Conservation (phyloP, 2,329 filamentous ascomycete species). For the Alternaria hordeiaustralica region DNA sequence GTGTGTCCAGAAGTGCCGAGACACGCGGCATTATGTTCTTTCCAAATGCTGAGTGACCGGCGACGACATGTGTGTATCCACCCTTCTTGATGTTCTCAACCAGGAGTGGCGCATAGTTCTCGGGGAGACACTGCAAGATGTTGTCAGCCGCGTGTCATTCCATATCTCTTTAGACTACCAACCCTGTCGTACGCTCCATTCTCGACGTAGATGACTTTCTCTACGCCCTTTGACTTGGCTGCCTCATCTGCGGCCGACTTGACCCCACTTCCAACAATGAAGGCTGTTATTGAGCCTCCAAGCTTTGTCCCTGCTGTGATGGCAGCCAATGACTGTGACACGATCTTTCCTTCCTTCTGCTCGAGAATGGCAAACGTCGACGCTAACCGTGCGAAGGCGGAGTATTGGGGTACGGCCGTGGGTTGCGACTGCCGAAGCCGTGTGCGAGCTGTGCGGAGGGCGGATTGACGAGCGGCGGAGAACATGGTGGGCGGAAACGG, state of each 20-base stretch:
- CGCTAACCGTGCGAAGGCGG: slow-evolving; percentile 71
- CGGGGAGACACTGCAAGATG: slow-evolving; percentile 71
- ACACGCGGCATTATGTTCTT: slow-evolving; percentile 94
- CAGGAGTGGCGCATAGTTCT: slow-evolving; percentile 91
- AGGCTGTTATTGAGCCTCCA: slow-evolving; percentile 83
- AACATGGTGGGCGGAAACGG: slow-evolving; percentile 39
- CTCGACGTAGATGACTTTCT: slow-evolving; percentile 89
- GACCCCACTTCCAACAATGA: slow-evolving; percentile 81
- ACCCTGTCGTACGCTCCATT: slow-evolving; percentile 94
- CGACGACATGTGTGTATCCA: slow-evolving; percentile 89
- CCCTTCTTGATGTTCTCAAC: slow-evolving; percentile 97
- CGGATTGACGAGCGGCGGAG: slow-evolving; percentile 43
- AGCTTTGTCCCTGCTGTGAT: slow-evolving; percentile 86
- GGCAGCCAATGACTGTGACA: slow-evolving; percentile 79
- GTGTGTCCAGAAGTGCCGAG: slow-evolving; percentile 86
- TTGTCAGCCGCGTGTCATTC: slow-evolving; percentile 7
- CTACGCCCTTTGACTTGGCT: slow-evolving; percentile 86
- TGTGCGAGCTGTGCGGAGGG: slow-evolving; percentile 49
- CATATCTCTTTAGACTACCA: slow-evolving; percentile 5
- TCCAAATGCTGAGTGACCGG: slow-evolving; percentile 91
- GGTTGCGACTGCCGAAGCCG: slow-evolving; percentile 52
- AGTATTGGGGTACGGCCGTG: slow-evolving; percentile 52
- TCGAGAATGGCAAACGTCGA: slow-evolving; percentile 92
- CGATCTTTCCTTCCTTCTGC: slow-evolving; percentile 88
- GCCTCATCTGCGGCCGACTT: slow-evolving; percentile 80